Evolutionary conservation across 352 stramenopile genomes (phyloP).

Genomic region (Globisporangium takayamanum): DNA sequence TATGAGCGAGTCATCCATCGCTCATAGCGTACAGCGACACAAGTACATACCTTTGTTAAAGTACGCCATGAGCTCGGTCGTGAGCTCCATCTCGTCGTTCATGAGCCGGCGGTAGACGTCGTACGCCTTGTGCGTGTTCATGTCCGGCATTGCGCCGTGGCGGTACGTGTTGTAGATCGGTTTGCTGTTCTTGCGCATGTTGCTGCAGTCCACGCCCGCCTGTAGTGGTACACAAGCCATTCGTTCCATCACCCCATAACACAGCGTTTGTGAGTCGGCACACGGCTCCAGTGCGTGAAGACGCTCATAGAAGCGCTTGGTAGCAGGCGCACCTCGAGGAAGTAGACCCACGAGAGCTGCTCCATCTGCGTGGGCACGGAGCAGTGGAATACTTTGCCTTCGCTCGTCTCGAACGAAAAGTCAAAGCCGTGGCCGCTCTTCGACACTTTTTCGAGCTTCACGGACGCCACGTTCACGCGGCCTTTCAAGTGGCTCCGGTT

Average conservation of each 20-base stretch:
- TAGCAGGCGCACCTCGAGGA: slow-evolving; percentile 44
- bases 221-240: slow-evolving; percentile 2
- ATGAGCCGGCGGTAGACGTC: slow-evolving; percentile 69
- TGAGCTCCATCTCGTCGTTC: slow-evolving; percentile 34
- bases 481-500: slow-evolving; percentile 84
- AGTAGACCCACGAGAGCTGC: slow-evolving; percentile 82
- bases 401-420: slow-evolving; percentile 79
- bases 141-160: slow-evolving; percentile 60
- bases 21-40: neutral
- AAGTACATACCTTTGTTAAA: slow-evolving; percentile 69
- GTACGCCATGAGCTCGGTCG: slow-evolving; percentile 72
- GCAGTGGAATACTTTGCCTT: slow-evolving; percentile 83
- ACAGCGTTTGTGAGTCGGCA: neutral
- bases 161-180: slow-evolving; percentile 77
- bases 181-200: slow-evolving; percentile 82
- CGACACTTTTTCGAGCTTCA: slow-evolving; percentile 71
- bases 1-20: neutral
- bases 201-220: slow-evolving; percentile 68
- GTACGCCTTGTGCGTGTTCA: slow-evolving; percentile 73
- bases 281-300: neutral
- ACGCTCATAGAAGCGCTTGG: neutral
- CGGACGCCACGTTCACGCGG: slow-evolving; percentile 68
- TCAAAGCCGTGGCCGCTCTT: slow-evolving; percentile 80
- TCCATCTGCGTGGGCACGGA: slow-evolving; percentile 74
- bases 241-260: neutral